phyloP scores from a whole-genome alignment of 2,329 filamentous ascomycete species.

The Lachnellula subtilissima region DNA sequence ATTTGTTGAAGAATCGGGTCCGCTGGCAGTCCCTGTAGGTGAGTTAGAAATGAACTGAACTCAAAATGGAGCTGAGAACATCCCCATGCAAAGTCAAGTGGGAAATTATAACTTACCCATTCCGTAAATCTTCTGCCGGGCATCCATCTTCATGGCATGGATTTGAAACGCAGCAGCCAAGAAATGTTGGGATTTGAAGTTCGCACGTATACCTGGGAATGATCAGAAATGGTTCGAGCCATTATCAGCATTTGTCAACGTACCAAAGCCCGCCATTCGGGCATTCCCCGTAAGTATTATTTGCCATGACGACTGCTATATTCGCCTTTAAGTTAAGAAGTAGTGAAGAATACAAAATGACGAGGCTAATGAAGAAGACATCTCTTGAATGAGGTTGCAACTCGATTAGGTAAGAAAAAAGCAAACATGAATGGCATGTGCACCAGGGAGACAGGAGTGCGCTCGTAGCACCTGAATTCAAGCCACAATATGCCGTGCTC shows the following conservation, averaged over 20 bases:
- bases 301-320: neutral
- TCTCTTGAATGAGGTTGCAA: too few species aligned
- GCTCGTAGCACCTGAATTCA: neutral
- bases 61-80: too few species aligned
- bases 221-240: neutral
- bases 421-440: neutral
- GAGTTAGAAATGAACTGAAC: too few species aligned
- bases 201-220: slow-evolving; percentile 14
- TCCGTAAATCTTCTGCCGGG: slow-evolving; percentile 10
- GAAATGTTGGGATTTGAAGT: slow-evolving; percentile 13
- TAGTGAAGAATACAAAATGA: neutral
- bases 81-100: too few species aligned
- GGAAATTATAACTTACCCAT: neutral
- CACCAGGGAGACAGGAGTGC: neutral
- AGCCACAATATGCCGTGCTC: neutral
- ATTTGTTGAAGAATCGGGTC: slow-evolving; percentile 2
- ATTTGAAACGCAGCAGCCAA: slow-evolving; percentile 17
- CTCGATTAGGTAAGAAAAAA: too few species aligned
- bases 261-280: neutral
- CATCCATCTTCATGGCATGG: slow-evolving; percentile 15
- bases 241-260: neutral
- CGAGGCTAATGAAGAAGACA: too few species aligned
- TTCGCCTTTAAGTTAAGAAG: neutral
- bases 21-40: slow-evolving; percentile 2
- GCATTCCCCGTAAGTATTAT: neutral